A percentile compares a stretch with the other conserved stretches of the same genome.
These are phyloP conservation scores for Sporodiniella umbellata DNA, from an alignment of 371 early-diverging fungal genomes.

Conservation along the genomic window DNA sequence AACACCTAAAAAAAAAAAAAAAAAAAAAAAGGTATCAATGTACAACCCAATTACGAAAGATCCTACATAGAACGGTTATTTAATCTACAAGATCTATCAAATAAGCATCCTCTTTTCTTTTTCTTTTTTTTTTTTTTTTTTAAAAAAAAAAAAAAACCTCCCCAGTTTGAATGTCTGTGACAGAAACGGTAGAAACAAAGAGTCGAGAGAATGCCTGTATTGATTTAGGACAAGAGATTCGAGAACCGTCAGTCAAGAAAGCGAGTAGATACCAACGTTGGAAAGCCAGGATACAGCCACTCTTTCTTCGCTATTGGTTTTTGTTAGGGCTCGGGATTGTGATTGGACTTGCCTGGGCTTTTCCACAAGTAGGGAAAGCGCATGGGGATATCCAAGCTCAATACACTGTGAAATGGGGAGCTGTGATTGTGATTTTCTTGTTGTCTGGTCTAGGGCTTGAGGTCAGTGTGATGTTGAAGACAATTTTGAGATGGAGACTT, in stretches of 20 bases:
- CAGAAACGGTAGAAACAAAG: no score
- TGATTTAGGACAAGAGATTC: neutral
- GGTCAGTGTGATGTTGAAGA: slow-evolving; percentile 53
- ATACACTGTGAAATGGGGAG: slow-evolving; percentile 66
- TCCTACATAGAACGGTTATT: neutral
- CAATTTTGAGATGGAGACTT: slow-evolving; percentile 56
- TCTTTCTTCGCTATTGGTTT: slow-evolving; percentile 47
- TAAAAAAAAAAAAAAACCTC: no score
- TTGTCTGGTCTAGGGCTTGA: slow-evolving; percentile 68
- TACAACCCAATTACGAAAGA: no score
- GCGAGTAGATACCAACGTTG: no score
- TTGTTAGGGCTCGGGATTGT: slow-evolving; percentile 58
- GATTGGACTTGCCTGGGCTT: slow-evolving; percentile 65
- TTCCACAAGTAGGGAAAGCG: slow-evolving; percentile 61
- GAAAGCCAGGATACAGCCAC: neutral
- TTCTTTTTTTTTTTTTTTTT: neutral
- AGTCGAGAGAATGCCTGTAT: neutral
- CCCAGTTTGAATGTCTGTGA: no score
- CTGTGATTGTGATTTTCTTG: slow-evolving; percentile 67
- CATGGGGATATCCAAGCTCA: slow-evolving; percentile 63
- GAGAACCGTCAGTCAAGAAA: neutral
- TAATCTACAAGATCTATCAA: neutral
- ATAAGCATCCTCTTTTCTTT: neutral
- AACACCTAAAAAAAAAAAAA: neutral
- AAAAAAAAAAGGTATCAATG: no score